Base-by-base conservation (phyloP, 768 basidiomycete genomes). In the Coprinopsis cinerea region DNA sequence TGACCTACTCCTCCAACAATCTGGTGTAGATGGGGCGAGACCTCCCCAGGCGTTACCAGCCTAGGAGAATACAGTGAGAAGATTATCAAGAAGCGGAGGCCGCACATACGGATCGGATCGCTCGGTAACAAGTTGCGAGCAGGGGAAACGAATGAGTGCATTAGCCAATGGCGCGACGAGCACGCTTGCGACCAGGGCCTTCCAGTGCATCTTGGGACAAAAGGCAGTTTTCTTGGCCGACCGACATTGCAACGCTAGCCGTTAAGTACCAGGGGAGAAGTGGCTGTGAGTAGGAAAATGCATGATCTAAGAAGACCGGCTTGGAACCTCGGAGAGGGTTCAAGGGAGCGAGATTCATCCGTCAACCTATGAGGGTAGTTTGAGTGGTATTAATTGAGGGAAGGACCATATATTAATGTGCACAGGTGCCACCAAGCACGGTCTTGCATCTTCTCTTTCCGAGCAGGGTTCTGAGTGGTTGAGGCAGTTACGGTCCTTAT, bases 41-140 rank as follows among this genome's bases (percentile, higher is more conserved):
- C 49, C 13, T 48, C 10, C 7, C 58, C 55, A 4, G 58, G 58
- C 28, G 48, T 52, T 10, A 59, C 40, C 44, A 57, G 48, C 3
- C 58, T n/a, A 20, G 13, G 20, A 20, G 17, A 13, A 14, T 17
- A 3, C 34, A 15, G 14, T 18, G 20, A 5, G 23, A 30, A 4
- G 15, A 20, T 4, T 17, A 1, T 26, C 11, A 44, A 35, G 22
- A 3, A 22, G 18, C 14, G 4, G 1, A 14, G 25, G 17, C 4
- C 17, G 9, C 20, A 51, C 59, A 1, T n/a, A 60, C 59, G 56
- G 59, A 30, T 60, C 59, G 37, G 54, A 56, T 9, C 59, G 53
- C 45, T 57, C 56, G 22, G 51, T 45, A 2, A 60, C 55, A 20
- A 60, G 55, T 49, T 60, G 59, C n/a, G 59, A 57, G 46, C 54